These are phyloP conservation scores for Daldinia eschscholtzii DNA, from an alignment of 2,329 filamentous ascomycete species.

Conservation along the genomic window DNA sequence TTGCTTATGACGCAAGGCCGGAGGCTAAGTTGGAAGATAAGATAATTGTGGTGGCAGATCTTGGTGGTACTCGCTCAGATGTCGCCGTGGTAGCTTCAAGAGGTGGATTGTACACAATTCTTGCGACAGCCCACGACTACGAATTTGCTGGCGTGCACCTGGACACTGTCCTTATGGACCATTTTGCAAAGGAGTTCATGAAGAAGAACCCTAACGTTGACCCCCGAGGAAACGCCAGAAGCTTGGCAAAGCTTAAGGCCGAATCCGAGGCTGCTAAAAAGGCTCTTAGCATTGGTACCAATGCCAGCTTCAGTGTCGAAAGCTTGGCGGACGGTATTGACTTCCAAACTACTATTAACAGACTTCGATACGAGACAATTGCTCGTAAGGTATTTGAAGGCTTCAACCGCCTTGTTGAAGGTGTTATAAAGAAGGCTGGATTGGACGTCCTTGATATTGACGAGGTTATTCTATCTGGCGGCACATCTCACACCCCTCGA, in stretches of 20 bases:
- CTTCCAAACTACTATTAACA: slow-evolving; percentile 92
- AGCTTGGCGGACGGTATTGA: slow-evolving; percentile 89
- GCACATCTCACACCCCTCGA: slow-evolving; percentile 92
- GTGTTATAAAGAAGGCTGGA: slow-evolving; percentile 89
- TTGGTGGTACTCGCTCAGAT: slow-evolving; percentile 93
- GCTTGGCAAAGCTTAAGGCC: slow-evolving; percentile 90
- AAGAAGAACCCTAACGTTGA: slow-evolving; percentile 92
- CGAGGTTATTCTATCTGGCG: slow-evolving; percentile 93
- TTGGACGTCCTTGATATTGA: slow-evolving; percentile 93
- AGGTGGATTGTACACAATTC: slow-evolving; percentile 94
- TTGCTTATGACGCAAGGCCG: slow-evolving; percentile 90
- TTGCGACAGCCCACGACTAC: slow-evolving; percentile 95
- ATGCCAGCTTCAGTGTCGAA: slow-evolving; percentile 93
- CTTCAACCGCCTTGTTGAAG: slow-evolving; percentile 86
- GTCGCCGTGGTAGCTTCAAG: slow-evolving; percentile 90
- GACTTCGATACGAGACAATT: slow-evolving; percentile 91
- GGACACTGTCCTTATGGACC: slow-evolving; percentile 91
- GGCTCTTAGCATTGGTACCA: slow-evolving; percentile 86
- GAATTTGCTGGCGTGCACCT: slow-evolving; percentile 88
- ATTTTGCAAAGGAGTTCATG: slow-evolving; percentile 98
- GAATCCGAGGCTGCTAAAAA: slow-evolving; percentile 95
- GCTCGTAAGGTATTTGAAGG: slow-evolving; percentile 87
- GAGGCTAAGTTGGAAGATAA: slow-evolving; percentile 84
- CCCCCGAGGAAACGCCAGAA: slow-evolving; percentile 82
- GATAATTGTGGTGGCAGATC: slow-evolving; percentile 88